Evolutionary conservation across 2,329 filamentous ascomycete species (phyloP).

Genomic region (Alternaria brassicae): DNA sequence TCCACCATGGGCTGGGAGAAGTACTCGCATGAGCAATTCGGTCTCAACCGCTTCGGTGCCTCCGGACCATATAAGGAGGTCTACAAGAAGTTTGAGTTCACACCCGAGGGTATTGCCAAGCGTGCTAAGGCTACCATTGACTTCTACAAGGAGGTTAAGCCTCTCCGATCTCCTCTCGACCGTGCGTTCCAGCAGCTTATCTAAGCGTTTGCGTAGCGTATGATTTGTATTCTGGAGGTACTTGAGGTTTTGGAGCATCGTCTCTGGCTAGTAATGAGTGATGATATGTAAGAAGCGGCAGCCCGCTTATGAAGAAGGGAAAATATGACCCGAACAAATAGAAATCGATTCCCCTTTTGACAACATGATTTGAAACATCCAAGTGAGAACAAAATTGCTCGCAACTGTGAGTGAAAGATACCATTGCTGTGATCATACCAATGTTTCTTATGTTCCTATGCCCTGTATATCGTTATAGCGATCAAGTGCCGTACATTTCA

Average conservation of each 20-base stretch:
- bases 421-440: neutral
- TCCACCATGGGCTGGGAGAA: conserved; percentile 98
- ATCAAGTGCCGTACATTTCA: neutral
- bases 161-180: conserved; percentile 90
- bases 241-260: conserved; percentile 1
- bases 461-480: no score
- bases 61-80: conserved; percentile 97
- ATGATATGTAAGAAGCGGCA: conserved; percentile 23
- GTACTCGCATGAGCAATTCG: conserved; percentile 99
- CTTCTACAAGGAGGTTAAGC: conserved; percentile 96
- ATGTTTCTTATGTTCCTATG: no score
- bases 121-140: conserved; percentile 89
- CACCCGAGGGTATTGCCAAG: conserved; percentile 94
- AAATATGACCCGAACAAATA: conserved; percentile 27
- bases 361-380: neutral
- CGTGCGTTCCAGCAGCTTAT: conserved; percentile 97
- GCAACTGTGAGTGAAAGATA: neutral
- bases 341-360: conserved; percentile 31
- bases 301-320: conserved; percentile 24
- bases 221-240: conserved; percentile 7
- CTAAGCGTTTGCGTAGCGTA: conserved; percentile 59
- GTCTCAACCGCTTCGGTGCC: conserved; percentile 98
- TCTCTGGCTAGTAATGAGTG: conserved; percentile 12
- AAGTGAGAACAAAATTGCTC: neutral
- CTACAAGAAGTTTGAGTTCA: conserved; percentile 99